Base-by-base conservation (phyloP, 805 yeast genomes). In the Candida boleticola region DNA sequence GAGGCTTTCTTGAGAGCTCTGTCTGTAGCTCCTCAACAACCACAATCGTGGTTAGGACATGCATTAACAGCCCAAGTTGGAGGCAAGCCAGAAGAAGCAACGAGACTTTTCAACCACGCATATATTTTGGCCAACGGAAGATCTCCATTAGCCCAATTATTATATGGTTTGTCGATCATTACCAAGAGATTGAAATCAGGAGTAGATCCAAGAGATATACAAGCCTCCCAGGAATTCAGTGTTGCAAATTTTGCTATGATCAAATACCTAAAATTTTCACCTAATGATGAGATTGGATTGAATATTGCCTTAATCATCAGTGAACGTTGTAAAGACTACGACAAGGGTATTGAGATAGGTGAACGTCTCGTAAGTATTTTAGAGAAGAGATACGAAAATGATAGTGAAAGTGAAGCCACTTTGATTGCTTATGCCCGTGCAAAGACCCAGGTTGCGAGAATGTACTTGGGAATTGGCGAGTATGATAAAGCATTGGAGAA, bases 21-120 rank as follows among this genome's bases (percentile, higher is more conserved):
- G 51, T 80, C 96, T 17, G 67, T 88, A 10, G 83, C 90, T 2
- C 97, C 99, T 2, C 85, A 82, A 40, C 75, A 73, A 39, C 71
- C 86, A 0, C 70, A 69, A 4, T 78, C 97, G 0, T 93, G 98
- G 98, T 58, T 86, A 25, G 97, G 96, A 1, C 81, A 83, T 53
- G 97, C 97, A 0, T 56, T 92, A 27, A 60, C 81, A 1, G 70
- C 78, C 0, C 64, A 73, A 5, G 76, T 71, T 0, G 50, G 56
- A 10, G 87, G 85, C 2, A 74, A 82, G 37, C 31, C 32, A 0
- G 61, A 58, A 1, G 70, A 66, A n/a, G 82, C 95, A 0, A 57
- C 73, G 4, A 68, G 74, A 11, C 59, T 86, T 38, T 82, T 82
- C 53, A 83, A 86, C 1, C 97, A 93, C 61, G 86, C 96, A 0